A percentile compares a stretch with the other conserved stretches of the same genome.
These are phyloP conservation scores for Dactylellina cionopaga DNA, from an alignment of 2,329 filamentous ascomycete species.

Conservation along the genomic window DNA sequence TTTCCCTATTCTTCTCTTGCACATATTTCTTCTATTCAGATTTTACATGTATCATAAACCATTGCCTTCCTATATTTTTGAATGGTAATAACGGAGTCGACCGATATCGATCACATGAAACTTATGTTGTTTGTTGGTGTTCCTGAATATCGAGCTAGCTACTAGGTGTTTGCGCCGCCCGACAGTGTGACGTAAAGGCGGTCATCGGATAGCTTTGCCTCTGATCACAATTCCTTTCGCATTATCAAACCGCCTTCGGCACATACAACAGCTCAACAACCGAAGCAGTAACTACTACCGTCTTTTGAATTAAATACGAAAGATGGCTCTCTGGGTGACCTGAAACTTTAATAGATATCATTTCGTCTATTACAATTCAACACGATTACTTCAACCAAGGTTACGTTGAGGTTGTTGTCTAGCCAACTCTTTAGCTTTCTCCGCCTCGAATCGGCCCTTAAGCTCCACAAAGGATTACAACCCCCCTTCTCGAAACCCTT, in stretches of 20 bases:
- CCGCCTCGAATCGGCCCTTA: neutral
- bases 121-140: neutral
- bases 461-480: neutral
- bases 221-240: neutral
- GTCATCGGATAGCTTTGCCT: constrained; percentile 14
- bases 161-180: neutral
- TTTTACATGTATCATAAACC: constrained; percentile 43
- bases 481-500: neutral
- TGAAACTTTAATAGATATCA: neutral
- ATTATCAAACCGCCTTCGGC: neutral
- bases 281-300: neutral
- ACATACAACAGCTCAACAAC: neutral
- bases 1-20: constrained; percentile 27
- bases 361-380: neutral
- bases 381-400: neutral
- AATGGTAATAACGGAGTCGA: constrained; percentile 1
- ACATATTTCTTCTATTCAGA: neutral
- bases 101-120: constrained; percentile 13
- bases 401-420: neutral
- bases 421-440: neutral
- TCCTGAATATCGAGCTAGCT: neutral
- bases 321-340: neutral
- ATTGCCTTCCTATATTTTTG: constrained; percentile 15
- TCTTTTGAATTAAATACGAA: neutral
- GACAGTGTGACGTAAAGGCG: constrained; percentile 21